phyloP scores from a whole-genome alignment of 1,139 yeast species.

The Suhomyces maxii region DNA sequence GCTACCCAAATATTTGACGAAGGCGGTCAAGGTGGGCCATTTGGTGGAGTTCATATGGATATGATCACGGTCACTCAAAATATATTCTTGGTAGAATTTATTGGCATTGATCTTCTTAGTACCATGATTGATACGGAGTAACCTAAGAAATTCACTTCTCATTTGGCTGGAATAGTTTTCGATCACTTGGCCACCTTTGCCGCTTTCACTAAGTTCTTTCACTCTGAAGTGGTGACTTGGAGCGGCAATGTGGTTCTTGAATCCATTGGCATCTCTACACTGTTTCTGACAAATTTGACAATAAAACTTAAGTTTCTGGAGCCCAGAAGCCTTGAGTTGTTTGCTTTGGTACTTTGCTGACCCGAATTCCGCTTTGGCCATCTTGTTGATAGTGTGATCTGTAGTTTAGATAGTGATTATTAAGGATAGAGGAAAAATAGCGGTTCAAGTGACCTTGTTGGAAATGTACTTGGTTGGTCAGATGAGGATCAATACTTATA shows the following conservation, averaged over 20 bases:
- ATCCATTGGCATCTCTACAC: constrained; percentile 95
- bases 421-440: no score
- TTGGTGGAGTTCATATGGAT: constrained; percentile 87
- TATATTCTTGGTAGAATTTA: constrained; percentile 85
- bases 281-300: constrained; percentile 93
- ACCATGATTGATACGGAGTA: constrained; percentile 71
- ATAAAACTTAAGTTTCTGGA: constrained; percentile 81
- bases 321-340: constrained; percentile 77
- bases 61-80: constrained; percentile 71
- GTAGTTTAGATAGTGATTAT: no score
- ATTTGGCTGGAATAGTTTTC: constrained; percentile 63
- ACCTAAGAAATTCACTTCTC: constrained; percentile 61
- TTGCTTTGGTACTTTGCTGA: constrained; percentile 81
- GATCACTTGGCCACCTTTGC: constrained; percentile 45
- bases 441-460: no score
- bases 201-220: constrained; percentile 37
- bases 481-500: no score
- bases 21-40: constrained; percentile 71
- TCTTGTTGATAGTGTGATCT: constrained; percentile 2
- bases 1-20: constrained; percentile 64
- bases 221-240: constrained; percentile 68
- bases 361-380: constrained; percentile 63
- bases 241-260: constrained; percentile 78
- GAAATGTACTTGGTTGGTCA: no score
- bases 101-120: constrained; percentile 80